These are phyloP conservation scores for Senna siamea DNA, from an alignment of 306 rosid species.

Conservation along the genomic window DNA sequence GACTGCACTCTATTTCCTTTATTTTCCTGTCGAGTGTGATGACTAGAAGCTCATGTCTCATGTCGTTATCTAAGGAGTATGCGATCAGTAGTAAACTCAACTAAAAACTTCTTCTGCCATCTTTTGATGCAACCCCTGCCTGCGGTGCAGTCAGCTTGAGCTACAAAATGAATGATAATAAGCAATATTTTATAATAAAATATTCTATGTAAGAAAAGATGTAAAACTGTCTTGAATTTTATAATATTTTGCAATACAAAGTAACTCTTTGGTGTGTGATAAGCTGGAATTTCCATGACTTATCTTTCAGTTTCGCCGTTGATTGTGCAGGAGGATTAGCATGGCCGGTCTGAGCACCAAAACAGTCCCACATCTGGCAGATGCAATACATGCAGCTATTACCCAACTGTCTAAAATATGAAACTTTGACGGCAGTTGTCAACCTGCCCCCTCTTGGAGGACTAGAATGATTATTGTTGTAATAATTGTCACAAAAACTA, in stretches of 20 bases:
- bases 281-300: conserved; percentile 24
- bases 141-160: too few species aligned
- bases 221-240: too few species aligned
- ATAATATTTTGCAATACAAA: neutral
- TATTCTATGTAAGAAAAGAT: too few species aligned
- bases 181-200: neutral
- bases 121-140: too few species aligned
- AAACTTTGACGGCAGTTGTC: conserved; percentile 11
- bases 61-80: neutral
- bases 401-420: conserved; percentile 47
- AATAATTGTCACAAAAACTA: conserved; percentile 47
- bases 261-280: neutral
- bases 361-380: conserved; percentile 87
- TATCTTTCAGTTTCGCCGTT: neutral
- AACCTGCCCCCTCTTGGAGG: conserved; percentile 14
- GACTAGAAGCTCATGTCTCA: neutral
- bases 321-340: conserved; percentile 85
- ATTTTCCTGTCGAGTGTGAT: neutral
- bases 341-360: conserved; percentile 95
- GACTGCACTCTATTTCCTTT: conserved; percentile 23
- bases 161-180: neutral
- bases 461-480: conserved; percentile 29
- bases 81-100: neutral
- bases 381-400: conserved; percentile 86
- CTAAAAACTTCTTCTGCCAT: too few species aligned